Conservation (phyloP, 2,329 filamentous ascomycete genomes). For the Chaetomium sp. region DNA sequence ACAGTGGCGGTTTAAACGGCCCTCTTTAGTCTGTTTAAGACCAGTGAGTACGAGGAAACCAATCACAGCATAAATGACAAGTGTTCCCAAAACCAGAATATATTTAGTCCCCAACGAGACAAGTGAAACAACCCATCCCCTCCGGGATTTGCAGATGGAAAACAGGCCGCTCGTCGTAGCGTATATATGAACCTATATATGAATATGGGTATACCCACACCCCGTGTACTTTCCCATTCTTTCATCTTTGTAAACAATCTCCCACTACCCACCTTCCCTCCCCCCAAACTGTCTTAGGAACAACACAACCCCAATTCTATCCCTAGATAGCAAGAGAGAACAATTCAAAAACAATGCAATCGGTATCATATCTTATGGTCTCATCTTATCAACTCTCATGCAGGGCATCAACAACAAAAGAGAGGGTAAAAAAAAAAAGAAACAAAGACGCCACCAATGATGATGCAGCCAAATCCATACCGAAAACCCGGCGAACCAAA, state of each 20-base stretch:
- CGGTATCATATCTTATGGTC: slow-evolving; percentile 21
- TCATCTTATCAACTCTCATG: slow-evolving; percentile 16
- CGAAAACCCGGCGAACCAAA: slow-evolving; percentile 13
- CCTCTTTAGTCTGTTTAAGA: no score
- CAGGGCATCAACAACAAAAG: slow-evolving; percentile 4
- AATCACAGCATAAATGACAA: no score
- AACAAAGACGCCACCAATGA: slow-evolving; percentile 20
- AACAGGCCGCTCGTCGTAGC: background rate
- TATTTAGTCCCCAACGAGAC: background rate
- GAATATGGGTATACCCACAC: slow-evolving; percentile 10
- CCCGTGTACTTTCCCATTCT: background rate
- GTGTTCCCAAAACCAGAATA: background rate
- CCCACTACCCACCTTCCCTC: background rate
- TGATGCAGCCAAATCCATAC: slow-evolving; percentile 19
- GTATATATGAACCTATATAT: slow-evolving; percentile 5
- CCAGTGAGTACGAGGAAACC: no score
- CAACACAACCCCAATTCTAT: background rate
- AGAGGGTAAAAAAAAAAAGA: background rate
- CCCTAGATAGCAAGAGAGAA: background rate
- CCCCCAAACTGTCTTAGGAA: background rate
- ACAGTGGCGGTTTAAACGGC: no score
- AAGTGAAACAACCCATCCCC: background rate
- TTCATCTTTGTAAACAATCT: slow-evolving; percentile 1
- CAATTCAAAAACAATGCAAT: slow-evolving; percentile 14
- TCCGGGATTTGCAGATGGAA: background rate